Base-by-base conservation (phyloP, 1,284 basidiomycete genomes). In the Gymnopus androsaceus region DNA sequence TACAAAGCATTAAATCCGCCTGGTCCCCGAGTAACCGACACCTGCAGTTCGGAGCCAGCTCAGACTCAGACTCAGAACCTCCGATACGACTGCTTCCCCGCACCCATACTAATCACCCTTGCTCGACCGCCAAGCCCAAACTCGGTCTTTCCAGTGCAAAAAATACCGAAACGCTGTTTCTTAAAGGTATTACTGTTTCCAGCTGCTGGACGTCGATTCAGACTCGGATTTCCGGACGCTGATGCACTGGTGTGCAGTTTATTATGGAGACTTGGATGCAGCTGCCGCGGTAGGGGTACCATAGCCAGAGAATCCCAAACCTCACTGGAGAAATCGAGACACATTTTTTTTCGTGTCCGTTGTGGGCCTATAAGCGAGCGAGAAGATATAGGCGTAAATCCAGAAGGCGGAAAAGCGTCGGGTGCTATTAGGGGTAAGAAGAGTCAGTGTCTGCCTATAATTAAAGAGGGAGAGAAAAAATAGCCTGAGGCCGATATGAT, bases 161-260 rank as follows among this genome's bases (percentile, higher is more conserved):
- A 72, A 50, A 71, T 70, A 6, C 69, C 69, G 59, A 68, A 71
- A 9, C 66, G 66, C 17, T 63, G 61, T 28, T 57, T 63, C 21
- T 65, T 51, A 1, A 23, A 28, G 17, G 30, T 19, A 19, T 7
- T 8, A 27, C 45, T 47, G n/a, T n/a, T n/a, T n/a, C n/a, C n/a
- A n/a, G n/a, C n/a, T n/a, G n/a, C n/a, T n/a, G n/a, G n/a, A n/a
- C n/a, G n/a, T n/a, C n/a, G n/a, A n/a, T n/a, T n/a, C n/a, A n/a
- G n/a, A n/a, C n/a, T n/a, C n/a, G n/a, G n/a, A n/a, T n/a, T n/a
- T n/a, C n/a, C n/a, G n/a, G n/a, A n/a, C n/a, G n/a, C n/a, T n/a
- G n/a, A n/a, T n/a, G n/a, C n/a, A 19, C 6, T 17, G 19, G 40
- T 14, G n/a, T 6, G 37, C 14, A 21, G 40, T 19, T 23, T 7